Evolutionary conservation across 2,329 filamentous ascomycete genomes (phyloP), one percentile per base, ranked within the genome.

Genomic region (Endocalyx cinctus): DNA sequence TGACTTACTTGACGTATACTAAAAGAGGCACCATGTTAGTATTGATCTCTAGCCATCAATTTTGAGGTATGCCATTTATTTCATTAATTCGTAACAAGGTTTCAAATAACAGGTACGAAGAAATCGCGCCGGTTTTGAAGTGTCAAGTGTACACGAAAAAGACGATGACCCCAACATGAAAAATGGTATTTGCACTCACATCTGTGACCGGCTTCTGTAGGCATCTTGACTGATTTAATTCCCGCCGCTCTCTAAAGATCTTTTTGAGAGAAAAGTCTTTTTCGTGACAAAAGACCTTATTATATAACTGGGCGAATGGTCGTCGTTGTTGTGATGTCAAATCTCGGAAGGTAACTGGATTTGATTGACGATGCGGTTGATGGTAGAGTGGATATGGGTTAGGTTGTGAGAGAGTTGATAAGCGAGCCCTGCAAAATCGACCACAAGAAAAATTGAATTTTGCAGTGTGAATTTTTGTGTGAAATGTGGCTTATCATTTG

Each of bases 1-100:
- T 31, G 57, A 84, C 84, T 87, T 72, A 88, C 84, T 89, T 89
- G 68, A 89, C 85, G 68, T 89, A 90, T 77, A 89, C 84, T 89
- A 60, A 26, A 60, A 42, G 42, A 26, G 35, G 60, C n/a, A n/a
- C n/a, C n/a, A n/a, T n/a, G n/a, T n/a, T n/a, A n/a, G n/a, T n/a
- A n/a, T n/a, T n/a, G n/a, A n/a, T n/a, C n/a, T n/a, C n/a, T n/a
- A n/a, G n/a, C n/a, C n/a, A n/a, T n/a, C n/a, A n/a, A n/a, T n/a
- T n/a, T n/a, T n/a, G n/a, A n/a, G n/a, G n/a, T n/a, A n/a, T n/a
- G n/a, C n/a, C n/a, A n/a, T n/a, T n/a, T n/a, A n/a, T n/a, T n/a
- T n/a, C n/a, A n/a, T n/a, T n/a, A n/a, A n/a, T n/a, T n/a, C n/a
- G n/a, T n/a, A n/a, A n/a, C n/a, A n/a, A n/a, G n/a, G n/a, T n/a